phyloP scores from a whole-genome alignment of 1,284 basidiomycete genomes.

The Schizophyllum commune region DNA sequence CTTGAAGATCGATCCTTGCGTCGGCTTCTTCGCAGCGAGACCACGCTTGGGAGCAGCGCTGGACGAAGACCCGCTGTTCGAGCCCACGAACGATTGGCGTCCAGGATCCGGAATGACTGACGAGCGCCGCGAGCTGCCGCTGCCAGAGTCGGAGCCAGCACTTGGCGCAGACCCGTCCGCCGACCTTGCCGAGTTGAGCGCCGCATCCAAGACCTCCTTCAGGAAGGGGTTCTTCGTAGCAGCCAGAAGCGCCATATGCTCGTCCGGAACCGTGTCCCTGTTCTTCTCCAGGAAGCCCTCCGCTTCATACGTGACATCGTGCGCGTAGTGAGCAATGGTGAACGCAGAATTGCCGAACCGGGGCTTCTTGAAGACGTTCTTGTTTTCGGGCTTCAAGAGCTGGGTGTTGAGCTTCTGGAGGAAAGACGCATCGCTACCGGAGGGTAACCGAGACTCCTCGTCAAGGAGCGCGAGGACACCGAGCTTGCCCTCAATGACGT shows the following conservation, averaged over 20 bases:
- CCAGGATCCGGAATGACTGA: conserved; percentile 82
- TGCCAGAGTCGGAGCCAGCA: conserved; percentile 66
- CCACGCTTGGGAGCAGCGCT: conserved; percentile 48
- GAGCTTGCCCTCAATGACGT: conserved; percentile 96
- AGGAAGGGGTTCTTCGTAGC: conserved; percentile 88
- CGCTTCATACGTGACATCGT: conserved; percentile 97
- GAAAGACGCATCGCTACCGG: conserved; percentile 91
- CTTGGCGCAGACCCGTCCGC: conserved; percentile 55
- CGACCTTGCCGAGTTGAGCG: conserved; percentile 67
- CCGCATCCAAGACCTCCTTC: conserved; percentile 89
- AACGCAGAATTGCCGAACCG: conserved; percentile 96
- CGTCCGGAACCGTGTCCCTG: conserved; percentile 96
- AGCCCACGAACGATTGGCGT: conserved; percentile 61
- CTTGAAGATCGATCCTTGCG: conserved; percentile 98
- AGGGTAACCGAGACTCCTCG: conserved; percentile 95
- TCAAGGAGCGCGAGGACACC: conserved; percentile 93
- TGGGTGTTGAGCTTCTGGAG: conserved; percentile 91
- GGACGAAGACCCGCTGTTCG: conserved; percentile 26
- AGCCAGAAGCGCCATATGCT: conserved; percentile 86
- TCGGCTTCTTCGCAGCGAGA: conserved; percentile 80
- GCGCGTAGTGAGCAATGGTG: conserved; percentile 96
- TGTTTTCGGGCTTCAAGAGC: conserved; percentile 79
- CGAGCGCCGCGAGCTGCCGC: conserved; percentile 64
- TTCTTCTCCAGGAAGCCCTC: conserved; percentile 99
- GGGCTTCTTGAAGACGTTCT: conserved; percentile 94